Conservation (phyloP, 208 protist species). For the Trypanosoma conorhini region DNA sequence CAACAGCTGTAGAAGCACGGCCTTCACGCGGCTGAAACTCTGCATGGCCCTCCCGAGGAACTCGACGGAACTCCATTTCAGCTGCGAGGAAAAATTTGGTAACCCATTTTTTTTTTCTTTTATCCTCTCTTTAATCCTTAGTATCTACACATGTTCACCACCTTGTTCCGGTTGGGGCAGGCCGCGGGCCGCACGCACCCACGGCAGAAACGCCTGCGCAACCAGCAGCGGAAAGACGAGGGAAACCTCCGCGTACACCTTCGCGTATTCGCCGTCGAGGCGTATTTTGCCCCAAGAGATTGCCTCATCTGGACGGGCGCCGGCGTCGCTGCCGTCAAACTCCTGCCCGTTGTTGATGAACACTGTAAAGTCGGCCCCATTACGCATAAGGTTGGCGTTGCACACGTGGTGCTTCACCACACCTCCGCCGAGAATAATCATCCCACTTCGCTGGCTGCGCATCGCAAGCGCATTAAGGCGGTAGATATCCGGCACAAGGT, state of each 20-base stretch:
- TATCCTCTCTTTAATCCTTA: not conserved
- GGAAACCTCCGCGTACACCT: conserved; percentile 98
- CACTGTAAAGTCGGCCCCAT: conserved; percentile 98
- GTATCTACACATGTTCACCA: not conserved
- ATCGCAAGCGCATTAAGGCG: conserved; percentile 96
- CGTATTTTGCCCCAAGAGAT: conserved; percentile 99
- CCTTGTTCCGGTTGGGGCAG: not conserved
- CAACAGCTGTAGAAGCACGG: too few relatives aligned
- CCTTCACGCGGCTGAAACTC: conserved; percentile 69
- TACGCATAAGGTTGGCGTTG: conserved; percentile 99
- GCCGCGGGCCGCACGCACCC: conserved; percentile 37
- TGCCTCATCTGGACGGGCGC: conserved; percentile 99
- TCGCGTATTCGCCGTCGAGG: conserved; percentile 95
- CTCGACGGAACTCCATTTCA: too few relatives aligned
- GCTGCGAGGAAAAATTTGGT: too few relatives aligned
- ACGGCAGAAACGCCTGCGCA: conserved; percentile 91
- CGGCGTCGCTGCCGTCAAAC: conserved; percentile 99
- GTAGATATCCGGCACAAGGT: conserved; percentile 96
- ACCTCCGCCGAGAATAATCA: conserved; percentile 98
- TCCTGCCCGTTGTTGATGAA: conserved; percentile 98
- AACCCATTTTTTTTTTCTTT: not conserved
- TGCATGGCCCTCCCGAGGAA: too few relatives aligned
- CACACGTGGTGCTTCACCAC: conserved; percentile 99
- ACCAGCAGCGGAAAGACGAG: conserved; percentile 98
- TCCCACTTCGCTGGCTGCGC: conserved; percentile 94